These are phyloP conservation scores for Adansonia rubrostipa DNA, from an alignment of 441 rosid species.

Conservation along the genomic window DNA sequence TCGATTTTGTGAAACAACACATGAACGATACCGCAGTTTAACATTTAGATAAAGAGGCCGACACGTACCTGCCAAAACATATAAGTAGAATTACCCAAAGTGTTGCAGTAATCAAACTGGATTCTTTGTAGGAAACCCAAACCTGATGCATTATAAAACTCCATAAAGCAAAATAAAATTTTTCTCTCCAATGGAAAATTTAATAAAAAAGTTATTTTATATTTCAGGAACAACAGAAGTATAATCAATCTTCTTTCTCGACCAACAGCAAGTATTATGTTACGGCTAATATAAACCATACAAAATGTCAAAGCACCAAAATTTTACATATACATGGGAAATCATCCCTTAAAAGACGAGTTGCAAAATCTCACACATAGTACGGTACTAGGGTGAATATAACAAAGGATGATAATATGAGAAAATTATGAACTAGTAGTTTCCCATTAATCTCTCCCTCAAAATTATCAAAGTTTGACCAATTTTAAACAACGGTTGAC, in stretches of 20 bases:
- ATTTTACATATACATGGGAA: neutral
- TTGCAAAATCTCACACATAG: neutral
- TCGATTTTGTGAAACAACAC: neutral
- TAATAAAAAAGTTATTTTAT: neutral
- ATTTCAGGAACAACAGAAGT: neutral
- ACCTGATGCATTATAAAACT: constrained; percentile 39
- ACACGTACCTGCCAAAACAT: constrained; percentile 65
- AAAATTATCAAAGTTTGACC: neutral
- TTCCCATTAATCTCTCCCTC: constrained; percentile 5
- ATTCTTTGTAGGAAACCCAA: constrained; percentile 76
- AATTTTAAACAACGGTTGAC: neutral
- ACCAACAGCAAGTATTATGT: neutral
- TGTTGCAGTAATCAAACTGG: constrained; percentile 44
- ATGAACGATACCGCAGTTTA: neutral
- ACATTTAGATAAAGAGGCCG: neutral
- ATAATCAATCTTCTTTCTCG: neutral
- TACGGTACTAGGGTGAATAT: neutral
- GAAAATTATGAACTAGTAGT: neutral
- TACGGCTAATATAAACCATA: neutral
- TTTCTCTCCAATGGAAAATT: neutral
- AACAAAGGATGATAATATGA: neutral
- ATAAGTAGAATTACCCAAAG: constrained; percentile 67
- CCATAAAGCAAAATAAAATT: neutral
- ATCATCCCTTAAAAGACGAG: neutral
- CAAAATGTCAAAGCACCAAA: neutral